Base-by-base conservation (phyloP, 805 yeast species). In the Danielozyma ontarioensis region DNA sequence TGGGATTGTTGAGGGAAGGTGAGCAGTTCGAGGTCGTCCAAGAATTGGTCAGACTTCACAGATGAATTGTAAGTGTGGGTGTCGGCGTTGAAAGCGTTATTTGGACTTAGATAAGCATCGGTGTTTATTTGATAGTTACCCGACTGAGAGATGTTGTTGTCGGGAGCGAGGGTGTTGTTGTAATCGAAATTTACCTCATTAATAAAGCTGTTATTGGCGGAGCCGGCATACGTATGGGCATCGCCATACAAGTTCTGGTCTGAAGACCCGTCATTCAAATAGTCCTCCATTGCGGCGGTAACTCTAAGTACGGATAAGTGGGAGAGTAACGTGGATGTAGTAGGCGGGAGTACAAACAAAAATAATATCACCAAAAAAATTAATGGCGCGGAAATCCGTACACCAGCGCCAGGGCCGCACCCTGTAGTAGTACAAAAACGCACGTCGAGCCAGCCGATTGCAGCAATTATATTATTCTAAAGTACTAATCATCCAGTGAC, bases 11-110 rank as follows among this genome's bases (percentile, higher is more conserved):
- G 41, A 4, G 45, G 43, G 29, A 42, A 44, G 27, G 32, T 42
- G 22, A 45, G 37, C 15, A 48, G 34, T 22, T 55, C 62, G 33
- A 55, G 47, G 28, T 53, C 59, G 24, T 59, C 64, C 35, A 61
- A 44, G 31, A 56, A 54, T 11, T 62, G 62, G 27, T 59, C 64
- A 34, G 50, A 52, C 5, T 44, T 42, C 25, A 42, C 44, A 4
- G 52, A 50, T 29, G 29, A 31, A 16, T 12, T 17, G 17, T 10
- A 15, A 15, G 22, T 27, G 28, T 14, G 21, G 13, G 24, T 10
- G 24, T 25, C 14, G 17, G 28, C 17, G 22, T 16, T 15, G 23
- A 25, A n/a, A 19, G 27, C 32, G 30, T 11, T 5, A 17, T 4
- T 16, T 18, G 13, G 13, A 22, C 13, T 18, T 18, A 16, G 8